Conservation (phyloP, 345 rosid genomes). For the Kernera saxatilis region DNA sequence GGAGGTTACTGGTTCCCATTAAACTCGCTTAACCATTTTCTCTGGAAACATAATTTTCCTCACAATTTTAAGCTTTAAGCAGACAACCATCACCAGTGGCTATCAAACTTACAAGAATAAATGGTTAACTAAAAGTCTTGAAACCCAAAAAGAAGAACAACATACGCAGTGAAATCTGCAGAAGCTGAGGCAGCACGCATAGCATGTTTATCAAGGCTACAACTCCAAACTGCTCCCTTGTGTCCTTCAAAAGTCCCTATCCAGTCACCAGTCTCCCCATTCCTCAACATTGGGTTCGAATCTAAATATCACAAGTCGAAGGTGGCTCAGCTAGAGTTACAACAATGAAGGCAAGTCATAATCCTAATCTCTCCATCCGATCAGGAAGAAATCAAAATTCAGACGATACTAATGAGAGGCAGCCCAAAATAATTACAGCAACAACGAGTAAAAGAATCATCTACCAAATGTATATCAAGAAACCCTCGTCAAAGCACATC, state of each 20-base stretch:
- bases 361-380: background rate
- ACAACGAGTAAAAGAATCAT: background rate
- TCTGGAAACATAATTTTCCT: background rate
- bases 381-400: background rate
- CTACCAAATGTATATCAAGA: background rate
- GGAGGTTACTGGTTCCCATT: background rate
- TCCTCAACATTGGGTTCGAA: constrained; percentile 95
- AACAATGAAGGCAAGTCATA: background rate
- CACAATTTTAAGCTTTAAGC: background rate
- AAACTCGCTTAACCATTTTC: background rate
- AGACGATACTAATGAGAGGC: too few relatives aligned
- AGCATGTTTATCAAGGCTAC: constrained; percentile 81
- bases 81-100: background rate
- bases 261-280: constrained; percentile 99
- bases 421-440: too few relatives aligned
- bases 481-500: background rate
- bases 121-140: background rate
- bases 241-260: constrained; percentile 98
- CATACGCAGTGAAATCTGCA: constrained; percentile 96
- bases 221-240: constrained; percentile 99
- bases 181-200: constrained; percentile 93
- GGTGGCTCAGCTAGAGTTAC: background rate
- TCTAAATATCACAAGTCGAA: constrained; percentile 40
- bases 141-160: background rate
- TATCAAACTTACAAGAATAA: background rate